Conservation (phyloP, 495 filamentous ascomycete species). For the Cudoniella acicularis region DNA sequence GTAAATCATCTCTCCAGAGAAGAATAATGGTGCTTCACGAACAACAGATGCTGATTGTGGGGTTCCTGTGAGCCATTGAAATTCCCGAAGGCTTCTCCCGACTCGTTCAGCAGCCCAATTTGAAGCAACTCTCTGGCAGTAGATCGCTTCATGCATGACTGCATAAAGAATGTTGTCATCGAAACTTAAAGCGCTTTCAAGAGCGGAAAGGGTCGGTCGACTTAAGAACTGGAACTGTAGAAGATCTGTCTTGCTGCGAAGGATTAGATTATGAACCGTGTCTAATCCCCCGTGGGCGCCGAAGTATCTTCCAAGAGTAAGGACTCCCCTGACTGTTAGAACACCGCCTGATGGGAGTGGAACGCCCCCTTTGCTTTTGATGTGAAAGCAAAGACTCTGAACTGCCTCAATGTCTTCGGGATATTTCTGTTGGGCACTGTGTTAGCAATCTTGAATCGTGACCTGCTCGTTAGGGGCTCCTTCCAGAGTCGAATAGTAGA, state of each 20-base stretch:
- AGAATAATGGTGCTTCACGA: slow-evolving; percentile 59
- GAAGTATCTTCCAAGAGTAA: slow-evolving; percentile 71
- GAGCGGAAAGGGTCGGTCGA: slow-evolving; percentile 56
- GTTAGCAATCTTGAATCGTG: too few relatives aligned
- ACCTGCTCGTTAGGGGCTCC: too few relatives aligned
- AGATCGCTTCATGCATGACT: slow-evolving; percentile 79
- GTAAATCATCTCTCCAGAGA: slow-evolving; percentile 92
- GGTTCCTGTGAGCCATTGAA: slow-evolving; percentile 38
- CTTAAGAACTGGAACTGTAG: slow-evolving; percentile 69
- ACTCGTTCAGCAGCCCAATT: slow-evolving; percentile 48
- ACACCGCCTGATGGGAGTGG: slow-evolving; percentile 61
- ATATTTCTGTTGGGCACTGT: slow-evolving; percentile 50
- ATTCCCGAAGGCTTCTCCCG: slow-evolving; percentile 32
- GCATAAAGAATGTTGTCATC: slow-evolving; percentile 80
- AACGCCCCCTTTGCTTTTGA: slow-evolving; percentile 51
- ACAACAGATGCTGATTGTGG: slow-evolving; percentile 22
- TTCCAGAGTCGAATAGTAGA: too few relatives aligned
- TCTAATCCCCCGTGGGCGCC: slow-evolving; percentile 75
- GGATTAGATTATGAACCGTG: slow-evolving; percentile 63
- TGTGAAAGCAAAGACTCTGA: slow-evolving; percentile 58
- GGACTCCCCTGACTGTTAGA: slow-evolving; percentile 66
- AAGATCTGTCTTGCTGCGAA: slow-evolving; percentile 65
- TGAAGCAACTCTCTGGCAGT: slow-evolving; percentile 53
- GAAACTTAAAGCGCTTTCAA: slow-evolving; percentile 64
- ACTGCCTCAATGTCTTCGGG: slow-evolving; percentile 76